These are phyloP conservation scores for Apiospora arundinis DNA, from an alignment of 2,329 filamentous ascomycete genomes.

Conservation along the genomic window DNA sequence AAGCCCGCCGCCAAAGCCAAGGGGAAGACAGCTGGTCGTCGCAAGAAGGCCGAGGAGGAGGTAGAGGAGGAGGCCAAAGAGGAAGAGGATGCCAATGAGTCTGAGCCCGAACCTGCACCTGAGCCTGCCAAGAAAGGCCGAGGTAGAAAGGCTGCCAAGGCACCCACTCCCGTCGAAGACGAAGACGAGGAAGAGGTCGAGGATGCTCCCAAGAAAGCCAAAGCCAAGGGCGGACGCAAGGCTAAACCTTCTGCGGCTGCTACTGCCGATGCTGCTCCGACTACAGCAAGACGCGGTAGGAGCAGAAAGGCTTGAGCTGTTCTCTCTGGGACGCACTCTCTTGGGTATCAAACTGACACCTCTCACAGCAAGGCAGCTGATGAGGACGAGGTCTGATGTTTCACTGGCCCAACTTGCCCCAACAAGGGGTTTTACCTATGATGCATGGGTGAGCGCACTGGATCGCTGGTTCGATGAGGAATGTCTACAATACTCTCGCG, in stretches of 20 bases:
- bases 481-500: neutral
- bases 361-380: neutral
- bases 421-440: too few species aligned
- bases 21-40: conserved; percentile 31
- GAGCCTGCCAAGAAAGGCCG: conserved; percentile 32
- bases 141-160: conserved; percentile 33
- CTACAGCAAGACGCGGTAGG: conserved; percentile 23
- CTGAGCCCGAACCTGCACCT: conserved; percentile 32
- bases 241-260: conserved; percentile 23
- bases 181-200: conserved; percentile 24
- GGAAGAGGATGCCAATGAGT: conserved; percentile 36
- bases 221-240: conserved; percentile 33
- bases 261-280: neutral
- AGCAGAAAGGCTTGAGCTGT: conserved; percentile 20
- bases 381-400: neutral
- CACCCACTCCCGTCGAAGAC: conserved; percentile 20
- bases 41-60: conserved; percentile 37
- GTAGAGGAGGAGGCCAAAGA: conserved; percentile 37
- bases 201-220: conserved; percentile 30
- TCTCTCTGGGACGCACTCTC: neutral
- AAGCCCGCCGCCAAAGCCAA: conserved; percentile 33
- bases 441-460: neutral
- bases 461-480: neutral
- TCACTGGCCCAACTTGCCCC: neutral
- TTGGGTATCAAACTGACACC: neutral